Base-by-base conservation (phyloP, 768 basidiomycete genomes). In the Boletus subcaerulescens region DNA sequence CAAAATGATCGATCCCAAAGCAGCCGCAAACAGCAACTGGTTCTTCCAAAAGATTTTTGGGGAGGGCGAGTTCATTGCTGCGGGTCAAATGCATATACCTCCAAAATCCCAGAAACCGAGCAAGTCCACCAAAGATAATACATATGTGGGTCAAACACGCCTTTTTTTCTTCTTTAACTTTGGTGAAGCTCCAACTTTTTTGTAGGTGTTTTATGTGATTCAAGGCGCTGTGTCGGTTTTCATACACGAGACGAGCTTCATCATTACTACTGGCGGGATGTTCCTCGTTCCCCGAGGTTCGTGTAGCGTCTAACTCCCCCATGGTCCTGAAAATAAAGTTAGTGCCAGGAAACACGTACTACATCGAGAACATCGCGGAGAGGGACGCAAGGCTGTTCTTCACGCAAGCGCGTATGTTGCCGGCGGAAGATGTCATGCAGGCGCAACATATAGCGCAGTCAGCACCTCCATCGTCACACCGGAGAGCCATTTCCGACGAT, bases 91-190 rank as follows among this genome's bases (percentile, higher is more conserved):
- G 43, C 77, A 81, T 50, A 88, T 98, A 39, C 93, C 93, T 5
- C 83, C 89, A 1, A 76, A 81, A 8, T 81, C 82, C n/a, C 77
- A 81, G 56, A 99, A 99, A 71, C 89, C 90, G 14, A 84, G 81
- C 55, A 98, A 98, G 68, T 80, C 82, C 22, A 84, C 93, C 2
- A 94, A 90, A 66, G 97, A 98, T 65, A 99, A 98, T 61, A 91
- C 91, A 24, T 95, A 91, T 67, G 92, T 93, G 58, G 60, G 90
- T 77, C 10, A 22, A 35, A 40, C 6, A 14, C 38, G n/a, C 5
- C 3, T 31, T 45, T 44, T 5, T 1, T 18, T 35, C 29, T 8
- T 11, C 33, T 18, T 40, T 11, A 15, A 9, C 6, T 41, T 38
- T 50, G 6, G 3, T 42, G 22, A 20, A 46, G 38, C 5, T 46